These are phyloP conservation scores for Rhipidocladum racemiflorum DNA, from an alignment of 176 grass and related monocot species.

Conservation along the genomic window DNA sequence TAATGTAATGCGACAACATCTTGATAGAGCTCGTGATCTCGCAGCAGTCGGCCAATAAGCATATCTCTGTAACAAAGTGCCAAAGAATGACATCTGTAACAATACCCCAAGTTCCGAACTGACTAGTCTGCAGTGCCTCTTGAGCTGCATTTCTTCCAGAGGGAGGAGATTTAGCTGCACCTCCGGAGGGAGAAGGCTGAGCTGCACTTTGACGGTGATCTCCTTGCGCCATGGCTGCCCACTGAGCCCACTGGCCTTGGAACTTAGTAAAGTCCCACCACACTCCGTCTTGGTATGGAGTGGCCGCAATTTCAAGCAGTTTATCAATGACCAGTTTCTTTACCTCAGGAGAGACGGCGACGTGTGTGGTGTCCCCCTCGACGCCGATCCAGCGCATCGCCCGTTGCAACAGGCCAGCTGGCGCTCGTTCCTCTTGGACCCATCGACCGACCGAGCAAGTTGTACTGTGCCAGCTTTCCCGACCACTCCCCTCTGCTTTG, in stretches of 20 bases:
- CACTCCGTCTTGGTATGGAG: accelerated
- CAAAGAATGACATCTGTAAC: too few species aligned
- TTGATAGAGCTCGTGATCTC: not conserved
- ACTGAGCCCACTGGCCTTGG: not conserved
- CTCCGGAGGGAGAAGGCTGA: too few species aligned
- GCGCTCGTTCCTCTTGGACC: too few species aligned
- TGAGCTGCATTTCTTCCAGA: too few species aligned
- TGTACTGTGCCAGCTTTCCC: not conserved
- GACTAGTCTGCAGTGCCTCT: too few species aligned
- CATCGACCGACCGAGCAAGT: not conserved
- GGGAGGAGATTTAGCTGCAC: not conserved
- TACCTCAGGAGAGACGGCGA: not conserved
- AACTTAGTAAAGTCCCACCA: not conserved
- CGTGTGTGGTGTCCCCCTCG: not conserved
- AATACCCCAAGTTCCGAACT: too few species aligned
- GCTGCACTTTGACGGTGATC: too few species aligned
- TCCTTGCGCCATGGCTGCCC: too few species aligned
- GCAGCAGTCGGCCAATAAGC: not conserved
- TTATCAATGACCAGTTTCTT: not conserved
- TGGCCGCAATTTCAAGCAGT: not conserved
- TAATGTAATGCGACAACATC: not conserved
- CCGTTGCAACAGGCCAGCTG: too few species aligned
- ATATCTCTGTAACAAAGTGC: not conserved
- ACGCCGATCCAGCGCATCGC: not conserved
- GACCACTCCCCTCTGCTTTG: not conserved